These are phyloP conservation scores for Zelopaecilomyces penicillatus DNA, from an alignment of 2,329 filamentous ascomycete genomes.

Conservation along the genomic window DNA sequence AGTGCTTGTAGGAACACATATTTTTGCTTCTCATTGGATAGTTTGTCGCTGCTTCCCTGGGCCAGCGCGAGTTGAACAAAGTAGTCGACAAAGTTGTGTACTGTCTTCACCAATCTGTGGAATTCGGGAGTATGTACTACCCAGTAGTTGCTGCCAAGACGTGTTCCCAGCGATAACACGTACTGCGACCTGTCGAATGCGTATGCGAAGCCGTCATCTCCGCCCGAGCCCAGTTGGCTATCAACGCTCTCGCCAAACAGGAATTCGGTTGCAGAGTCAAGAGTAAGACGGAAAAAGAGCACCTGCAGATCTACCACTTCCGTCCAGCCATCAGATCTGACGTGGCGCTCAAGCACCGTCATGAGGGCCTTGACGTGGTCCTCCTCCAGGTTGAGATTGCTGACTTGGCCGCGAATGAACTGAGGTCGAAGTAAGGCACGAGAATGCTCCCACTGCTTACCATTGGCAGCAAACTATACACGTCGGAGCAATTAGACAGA, in stretches of 20 bases:
- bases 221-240: conserved; percentile 27
- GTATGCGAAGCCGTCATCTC: conserved; percentile 21
- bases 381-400: conserved; percentile 34
- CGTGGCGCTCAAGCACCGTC: conserved; percentile 12
- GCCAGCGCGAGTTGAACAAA: conserved; percentile 52
- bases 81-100: conserved; percentile 61
- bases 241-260: conserved; percentile 51
- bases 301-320: conserved; percentile 33
- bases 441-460: conserved; percentile 28
- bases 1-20: conserved; percentile 26
- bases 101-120: conserved; percentile 51
- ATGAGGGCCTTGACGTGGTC: conserved; percentile 25
- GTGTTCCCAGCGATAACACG: conserved; percentile 44
- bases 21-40: conserved; percentile 6
- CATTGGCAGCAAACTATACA: conserved; percentile 24
- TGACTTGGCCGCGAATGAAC: conserved; percentile 34
- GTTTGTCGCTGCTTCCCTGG: conserved; percentile 13
- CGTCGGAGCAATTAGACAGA: not conserved
- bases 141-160: conserved; percentile 35
- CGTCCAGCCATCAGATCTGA: conserved; percentile 26
- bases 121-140: conserved; percentile 47
- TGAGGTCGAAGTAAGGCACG: conserved; percentile 31
- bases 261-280: conserved; percentile 45
- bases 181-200: conserved; percentile 29
- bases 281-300: conserved; percentile 40